Evolutionary conservation across 2,329 filamentous ascomycete species (phyloP).

Genomic region (Pyrenophora seminiperda): DNA sequence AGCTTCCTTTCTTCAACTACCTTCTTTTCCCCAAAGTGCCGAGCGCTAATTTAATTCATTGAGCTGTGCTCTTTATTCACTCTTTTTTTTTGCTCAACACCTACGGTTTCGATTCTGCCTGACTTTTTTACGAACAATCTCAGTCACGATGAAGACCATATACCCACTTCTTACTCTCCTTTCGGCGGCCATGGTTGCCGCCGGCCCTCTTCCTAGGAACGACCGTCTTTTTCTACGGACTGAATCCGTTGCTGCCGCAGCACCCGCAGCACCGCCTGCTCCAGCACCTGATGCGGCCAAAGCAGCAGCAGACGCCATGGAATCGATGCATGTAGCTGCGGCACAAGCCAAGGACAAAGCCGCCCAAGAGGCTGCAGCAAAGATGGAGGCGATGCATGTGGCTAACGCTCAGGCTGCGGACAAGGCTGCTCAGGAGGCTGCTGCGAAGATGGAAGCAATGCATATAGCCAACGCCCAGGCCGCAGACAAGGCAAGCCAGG

Average conservation of each 20-base stretch:
- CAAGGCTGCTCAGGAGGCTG: constrained; percentile 25
- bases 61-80: constrained; percentile 33
- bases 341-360: constrained; percentile 19
- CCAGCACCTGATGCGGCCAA: constrained; percentile 14
- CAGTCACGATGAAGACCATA: constrained; percentile 31
- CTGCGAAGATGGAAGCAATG: constrained; percentile 19
- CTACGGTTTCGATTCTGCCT: constrained; percentile 2
- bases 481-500: constrained; percentile 20
- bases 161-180: constrained; percentile 32
- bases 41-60: constrained; percentile 31
- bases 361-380: constrained; percentile 18
- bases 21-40: constrained; percentile 26
- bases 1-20: constrained; percentile 13
- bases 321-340: constrained; percentile 16
- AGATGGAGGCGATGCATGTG: constrained; percentile 28
- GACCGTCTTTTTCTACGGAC: constrained; percentile 18
- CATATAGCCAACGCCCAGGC: constrained; percentile 27
- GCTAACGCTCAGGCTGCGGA: constrained; percentile 27
- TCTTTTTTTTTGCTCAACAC: constrained; percentile 13
- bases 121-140: constrained; percentile 1
- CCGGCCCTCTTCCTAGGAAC: constrained; percentile 25
- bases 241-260: constrained; percentile 10
- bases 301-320: constrained; percentile 14
- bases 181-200: constrained; percentile 24
- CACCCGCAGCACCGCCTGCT: constrained; percentile 12